Base-by-base conservation (phyloP, 495 filamentous ascomycete genomes). In the Lasiosphaeriaceae sp. region DNA sequence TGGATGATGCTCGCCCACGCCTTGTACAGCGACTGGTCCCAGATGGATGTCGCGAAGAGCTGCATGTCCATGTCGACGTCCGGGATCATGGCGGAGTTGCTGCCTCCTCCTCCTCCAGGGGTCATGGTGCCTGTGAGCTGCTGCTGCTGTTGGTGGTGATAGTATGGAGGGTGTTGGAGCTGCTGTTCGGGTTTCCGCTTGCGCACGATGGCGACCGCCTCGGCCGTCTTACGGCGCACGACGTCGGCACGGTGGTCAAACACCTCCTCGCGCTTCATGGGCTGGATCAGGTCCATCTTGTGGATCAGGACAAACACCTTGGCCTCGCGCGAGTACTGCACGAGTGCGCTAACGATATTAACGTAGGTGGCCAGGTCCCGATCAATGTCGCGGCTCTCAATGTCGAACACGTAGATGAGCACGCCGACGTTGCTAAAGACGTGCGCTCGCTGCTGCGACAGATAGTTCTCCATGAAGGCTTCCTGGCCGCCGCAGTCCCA, bases 401-500 rank as follows among this genome's bases (percentile, higher is more conserved):
- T 93, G 69, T 98, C 94, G 74, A 98, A 98, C 66, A 98, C 95
- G 77, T 97, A 98, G 76, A 98, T 98, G 11, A 98, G 81, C 57
- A 97, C 93, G 19, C 92, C 94, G 52, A 98, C 94, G 72, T 90
- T 90, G 65, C 85, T 87, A 80, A 98, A 98, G 73, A 97, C 93
- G 76, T 97, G 93, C 55, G 88, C 83, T 41, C 92, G 90, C 74
- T 98, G 94, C 52, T 90, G 88, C 12, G 88, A 86, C 54, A 98
- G 89, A 73, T 97, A 98, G 65, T 92, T 96, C 71, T 97, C 94
- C 81, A 96, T 95, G 72, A 97, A 98, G 21, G 92, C 92, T 69
- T 97, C 95, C 82, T 98, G 94, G 50, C 93, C 95, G 73, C 94
- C 94, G 69, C 94, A 98, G 73, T 98, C 94, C 94, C 94, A 98